Base-by-base conservation (phyloP, 2,329 filamentous ascomycete genomes). In the Fusarium sp. region DNA sequence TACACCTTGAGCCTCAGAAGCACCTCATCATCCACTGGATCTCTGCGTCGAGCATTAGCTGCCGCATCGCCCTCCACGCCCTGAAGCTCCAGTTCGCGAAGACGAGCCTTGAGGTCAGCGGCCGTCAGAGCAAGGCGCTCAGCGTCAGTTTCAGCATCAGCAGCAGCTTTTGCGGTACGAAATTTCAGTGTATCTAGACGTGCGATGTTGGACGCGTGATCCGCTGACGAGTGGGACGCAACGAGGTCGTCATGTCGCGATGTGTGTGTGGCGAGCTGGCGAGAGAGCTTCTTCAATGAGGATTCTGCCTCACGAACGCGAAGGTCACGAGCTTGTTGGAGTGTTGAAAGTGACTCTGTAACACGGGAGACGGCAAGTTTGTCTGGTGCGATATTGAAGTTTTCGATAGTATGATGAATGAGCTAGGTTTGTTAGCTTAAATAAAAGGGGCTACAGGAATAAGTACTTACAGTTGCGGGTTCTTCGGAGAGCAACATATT, bases 401-500 rank as follows among this genome's bases (percentile, higher is more conserved):
- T 97, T 78, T 91, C 89, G 78, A 97, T 92, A 45, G 95, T 97
- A 85, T 97, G 93, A 80, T 92, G 89, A 84, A 99, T 97, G 79
- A 98, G 92, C 93, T 96, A 30, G 51, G 28, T 15, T 39, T 53
- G 61, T 77, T 56, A 75, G 61, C 53, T 48, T 26, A 51, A 45
- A 13, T 56, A 35, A 39, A 44, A 35, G 36, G 61, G 24, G 22
- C 20, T n/a, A n/a, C 16, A 55, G 14, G 33, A 11, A 28, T 31
- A 30, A n/a, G 36, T 50, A 53, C 89, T 69, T 90, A 97, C 94
- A 48, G 91, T 92, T 48, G 93, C 93, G 74, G 95, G 95, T 82
- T 96, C 93, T 85, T 98, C 95, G 84, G 97, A 94, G 84, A 98
- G 93, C 81, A 98, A 88, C 93, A 98, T 98, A 73, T 84, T 94